Base-by-base conservation (phyloP, 345 rosid genomes). In the Aquilaria yunnanensis region DNA sequence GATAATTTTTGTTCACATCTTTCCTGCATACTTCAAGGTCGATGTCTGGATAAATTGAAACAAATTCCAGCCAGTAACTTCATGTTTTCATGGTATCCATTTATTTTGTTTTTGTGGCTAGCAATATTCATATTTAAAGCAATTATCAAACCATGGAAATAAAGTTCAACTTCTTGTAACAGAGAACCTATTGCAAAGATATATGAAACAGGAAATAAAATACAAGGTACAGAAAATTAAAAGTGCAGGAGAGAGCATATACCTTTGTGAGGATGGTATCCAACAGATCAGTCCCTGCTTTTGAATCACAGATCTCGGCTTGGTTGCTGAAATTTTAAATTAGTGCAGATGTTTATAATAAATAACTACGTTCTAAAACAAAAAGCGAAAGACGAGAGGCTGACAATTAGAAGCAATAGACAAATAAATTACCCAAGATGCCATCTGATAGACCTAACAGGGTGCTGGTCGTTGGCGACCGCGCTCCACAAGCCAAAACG, bases 181-280 rank as follows among this genome's bases (percentile, higher is more conserved):
- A 6, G 31, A 5, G 2, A 14, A 55, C 59, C 6, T 31, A 13
- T 55, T 9, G 23, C 23, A 23, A 23, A 23, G 23, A 23, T 23
- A 23, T 23, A 23, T 23, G 23, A 23, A 23, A 23, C 23, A 23
- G 23, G 23, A 23, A 23, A 23, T 23, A 23, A 23, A 23, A 23
- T 23, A 23, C 23, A 0, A 23, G 23, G 23, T 23, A 23, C 2
- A 48, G 2, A 12, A n/a, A 54, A 34, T 10, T 12, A 29, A n/a
- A 34, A 6, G 23, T 12, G 0, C 34, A 4, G 5, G 43, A 3
- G 62, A 34, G 10, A 10, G 54, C 67, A 6, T 10, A 14, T 73
- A 93, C 98, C 94, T 88, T 86, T 0, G 86, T 46, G 59, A 88
- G 86, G 73, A 88, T 83, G 71, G 83, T 68, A 67, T 93, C 97